These are phyloP conservation scores for Ogataea saltuana DNA, from an alignment of 805 yeast genomes.

Conservation along the genomic window DNA sequence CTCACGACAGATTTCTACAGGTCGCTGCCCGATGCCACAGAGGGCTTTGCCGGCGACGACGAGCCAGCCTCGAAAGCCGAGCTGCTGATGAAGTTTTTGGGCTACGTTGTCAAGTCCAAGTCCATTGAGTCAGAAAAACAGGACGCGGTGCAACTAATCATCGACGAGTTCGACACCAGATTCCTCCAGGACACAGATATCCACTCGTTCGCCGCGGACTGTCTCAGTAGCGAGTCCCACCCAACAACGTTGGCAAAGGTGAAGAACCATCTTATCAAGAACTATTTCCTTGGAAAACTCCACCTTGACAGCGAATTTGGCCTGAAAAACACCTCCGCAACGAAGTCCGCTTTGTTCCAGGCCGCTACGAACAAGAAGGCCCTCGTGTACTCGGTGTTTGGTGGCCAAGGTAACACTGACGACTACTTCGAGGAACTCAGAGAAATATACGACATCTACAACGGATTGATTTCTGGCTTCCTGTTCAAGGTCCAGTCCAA, in stretches of 20 bases:
- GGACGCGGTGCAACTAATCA: constrained; percentile 67
- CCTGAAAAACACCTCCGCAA: constrained; percentile 9
- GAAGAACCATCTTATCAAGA: constrained; percentile 66
- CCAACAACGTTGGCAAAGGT: constrained; percentile 74
- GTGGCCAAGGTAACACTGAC: constrained; percentile 99
- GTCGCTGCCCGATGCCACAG: constrained; percentile 76
- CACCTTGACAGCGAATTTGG: constrained; percentile 32
- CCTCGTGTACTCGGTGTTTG: constrained; percentile 80
- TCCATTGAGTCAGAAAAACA: constrained; percentile 33
- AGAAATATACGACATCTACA: constrained; percentile 75
- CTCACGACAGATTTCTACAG: constrained; percentile 83
- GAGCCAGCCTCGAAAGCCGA: constrained; percentile 89
- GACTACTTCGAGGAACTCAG: constrained; percentile 96
- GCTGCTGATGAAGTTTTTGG: constrained; percentile 79
- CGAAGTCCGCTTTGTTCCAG: constrained; percentile 50
- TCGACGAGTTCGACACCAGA: constrained; percentile 82
- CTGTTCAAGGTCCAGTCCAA: constrained; percentile 67
- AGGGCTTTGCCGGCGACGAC: constrained; percentile 79
- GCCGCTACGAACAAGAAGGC: constrained; percentile 60
- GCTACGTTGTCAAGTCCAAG: constrained; percentile 49
- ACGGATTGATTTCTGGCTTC: constrained; percentile 71
- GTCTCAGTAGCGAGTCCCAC: constrained; percentile 55
- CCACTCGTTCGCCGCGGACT: constrained; percentile 79
- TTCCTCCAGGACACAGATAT: constrained; percentile 77
- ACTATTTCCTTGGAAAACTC: constrained; percentile 58